Base-by-base conservation (phyloP, 176 grass and related monocot genomes). In the Chrysopogon serrulatus region DNA sequence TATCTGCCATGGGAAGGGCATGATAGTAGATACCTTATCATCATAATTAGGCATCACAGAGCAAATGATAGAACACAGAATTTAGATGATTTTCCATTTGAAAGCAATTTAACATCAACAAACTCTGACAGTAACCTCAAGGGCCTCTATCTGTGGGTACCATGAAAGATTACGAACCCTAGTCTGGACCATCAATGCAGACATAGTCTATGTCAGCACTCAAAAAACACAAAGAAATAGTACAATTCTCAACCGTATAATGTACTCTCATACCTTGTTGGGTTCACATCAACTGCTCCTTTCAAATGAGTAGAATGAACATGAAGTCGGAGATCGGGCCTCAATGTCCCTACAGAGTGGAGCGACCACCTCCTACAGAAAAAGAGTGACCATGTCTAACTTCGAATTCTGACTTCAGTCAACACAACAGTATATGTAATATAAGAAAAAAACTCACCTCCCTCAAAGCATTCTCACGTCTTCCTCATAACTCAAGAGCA, bases 301-400 rank as follows among this genome's bases (percentile, higher is more conserved):
- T 92, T 92, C 57, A 95, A 74, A 84, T 90, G 82, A 53, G 88
- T 92, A 30, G 90, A 95, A 95, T 95, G 90, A 72, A 95, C 93
- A 92, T 95, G 93, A 83, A 95, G 88, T 28, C 93, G 76, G 57
- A 95, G 90, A 90, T 95, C 93, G n/a, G 41, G 87, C 90, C 44
- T 95, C 90, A 78, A 92, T 90, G 88, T 95, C 90, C 88, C 88
- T 95, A 80, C 93, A 95, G 14, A 95, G 32, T 54, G 90, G 93
- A 54, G 63, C 79, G 79, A 95, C 39, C 69, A 92, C 85, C 79
- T 92, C 90, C 93, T 95, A 81, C 76, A 85, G 68, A n/a, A 87
- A 89, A 86, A 56, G 32, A 81, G 35, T 69, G 18, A 0, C 10
- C 35, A 44, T 48, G 44, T 47, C 44, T 47, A 17, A 48, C 45